These are phyloP conservation scores for Tulasnella sp. DNA, from an alignment of 768 basidiomycete species.

Conservation along the genomic window DNA sequence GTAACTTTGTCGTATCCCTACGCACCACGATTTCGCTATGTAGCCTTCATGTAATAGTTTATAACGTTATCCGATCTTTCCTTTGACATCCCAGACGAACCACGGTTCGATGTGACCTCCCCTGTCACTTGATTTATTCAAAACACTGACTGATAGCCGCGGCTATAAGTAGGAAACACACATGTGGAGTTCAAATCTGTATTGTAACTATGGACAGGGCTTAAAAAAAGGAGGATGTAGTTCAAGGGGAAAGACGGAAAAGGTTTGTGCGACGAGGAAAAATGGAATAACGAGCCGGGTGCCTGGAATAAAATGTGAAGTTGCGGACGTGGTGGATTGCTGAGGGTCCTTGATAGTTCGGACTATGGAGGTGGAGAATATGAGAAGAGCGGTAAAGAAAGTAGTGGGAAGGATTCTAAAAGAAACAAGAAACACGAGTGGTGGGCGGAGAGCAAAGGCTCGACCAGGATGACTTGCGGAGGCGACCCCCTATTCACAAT, in stretches of 20 bases:
- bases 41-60: background rate
- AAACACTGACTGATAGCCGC: too few relatives aligned
- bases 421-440: background rate
- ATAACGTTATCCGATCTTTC: conserved; percentile 1
- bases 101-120: too few relatives aligned
- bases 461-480: background rate
- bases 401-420: background rate
- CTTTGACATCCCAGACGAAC: background rate
- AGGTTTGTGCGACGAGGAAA: background rate
- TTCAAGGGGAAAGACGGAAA: background rate
- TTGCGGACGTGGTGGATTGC: background rate
- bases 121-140: too few relatives aligned
- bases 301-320: background rate
- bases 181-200: too few relatives aligned
- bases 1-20: background rate
- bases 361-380: background rate
- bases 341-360: background rate
- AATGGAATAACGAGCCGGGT: too few relatives aligned
- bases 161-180: too few relatives aligned
- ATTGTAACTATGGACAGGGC: too few relatives aligned
- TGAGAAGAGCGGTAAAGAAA: background rate
- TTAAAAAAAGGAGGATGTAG: too few relatives aligned
- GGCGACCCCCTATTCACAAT: background rate
- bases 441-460: background rate
- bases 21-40: background rate